Base-by-base conservation (phyloP, 2,329 filamentous ascomycete species). In the Phaeoacremonium minimum region DNA sequence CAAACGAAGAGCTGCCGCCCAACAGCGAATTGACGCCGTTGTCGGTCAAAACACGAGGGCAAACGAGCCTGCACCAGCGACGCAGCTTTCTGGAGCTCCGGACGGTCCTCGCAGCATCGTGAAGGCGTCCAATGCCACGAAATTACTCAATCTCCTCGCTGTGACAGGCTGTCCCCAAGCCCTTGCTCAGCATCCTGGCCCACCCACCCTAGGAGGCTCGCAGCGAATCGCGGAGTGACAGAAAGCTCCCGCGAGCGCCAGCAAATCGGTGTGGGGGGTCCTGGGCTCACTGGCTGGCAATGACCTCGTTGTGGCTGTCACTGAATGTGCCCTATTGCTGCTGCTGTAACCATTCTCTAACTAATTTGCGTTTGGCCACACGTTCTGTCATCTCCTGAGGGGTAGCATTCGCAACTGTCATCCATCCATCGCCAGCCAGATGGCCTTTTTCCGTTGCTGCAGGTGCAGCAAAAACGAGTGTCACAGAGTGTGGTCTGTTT, bases 121-220 rank as follows among this genome's bases (percentile, higher is more conserved):
- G 33, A 16, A 19, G 31, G 29, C 43, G 41, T 42, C 55, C 55
- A 58, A 56, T 58, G 41, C 51, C 34, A 46, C 35, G 38, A 49
- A 42, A 51, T 51, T 49, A 43, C 37, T 35, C 52, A 49, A 51
- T 52, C 49, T 54, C 39, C 20, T 46, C 42, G 40, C 43, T 53
- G 44, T 56, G 50, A 56, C 49, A 55, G 52, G 51, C 46, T 44
- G 43, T 30, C 31, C 36, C 9, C 9, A 26, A 9, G 22, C 22
- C 22, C 22, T 26, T 26, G 22, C n/a, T n/a, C 9, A 26, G 22
- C 22, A 9, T n/a, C 9, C 22, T n/a, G 9, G 18, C 39, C 44
- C 46, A 45, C 38, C 14, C 16, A 26, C 2, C 22, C 22, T 26
- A 26, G 22, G 9, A n/a, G n/a, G 22, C 19, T 15, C n/a, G 26